A percentile compares a stretch with the other conserved stretches of the same genome.
phyloP scores from a whole-genome alignment of 495 filamentous ascomycete genomes.

The Halenospora varia region DNA sequence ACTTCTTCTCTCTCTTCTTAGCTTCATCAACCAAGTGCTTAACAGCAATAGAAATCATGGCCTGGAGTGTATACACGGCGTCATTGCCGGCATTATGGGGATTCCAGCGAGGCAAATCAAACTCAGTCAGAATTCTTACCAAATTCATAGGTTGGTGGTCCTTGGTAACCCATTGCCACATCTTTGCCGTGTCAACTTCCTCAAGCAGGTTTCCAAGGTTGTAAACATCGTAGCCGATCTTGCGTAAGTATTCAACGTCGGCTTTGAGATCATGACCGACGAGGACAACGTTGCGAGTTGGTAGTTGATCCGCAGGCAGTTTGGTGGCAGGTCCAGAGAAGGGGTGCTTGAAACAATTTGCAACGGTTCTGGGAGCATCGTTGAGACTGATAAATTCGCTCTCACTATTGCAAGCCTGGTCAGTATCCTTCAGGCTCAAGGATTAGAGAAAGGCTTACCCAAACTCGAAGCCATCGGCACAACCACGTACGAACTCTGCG shows the following conservation, averaged over 20 bases:
- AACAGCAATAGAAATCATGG: slow-evolving; percentile 65
- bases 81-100: slow-evolving; percentile 96
- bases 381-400: slow-evolving; percentile 35
- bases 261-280: slow-evolving; percentile 68
- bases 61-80: slow-evolving; percentile 76
- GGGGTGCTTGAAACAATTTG: slow-evolving; percentile 45
- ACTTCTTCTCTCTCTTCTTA: slow-evolving; percentile 18
- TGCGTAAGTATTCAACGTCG: slow-evolving; percentile 64
- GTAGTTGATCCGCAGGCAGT: slow-evolving; percentile 9
- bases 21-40: slow-evolving; percentile 26
- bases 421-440: slow-evolving; percentile 1
- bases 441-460: slow-evolving; percentile 39
- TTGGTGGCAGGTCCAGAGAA: slow-evolving; percentile 32
- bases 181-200: slow-evolving; percentile 61
- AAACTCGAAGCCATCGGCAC: slow-evolving; percentile 72
- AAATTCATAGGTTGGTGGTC: slow-evolving; percentile 51
- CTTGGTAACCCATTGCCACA: slow-evolving; percentile 56
- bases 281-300: slow-evolving; percentile 62
- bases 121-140: slow-evolving; percentile 51
- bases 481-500: slow-evolving; percentile 58
- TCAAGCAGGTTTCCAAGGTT: slow-evolving; percentile 53
- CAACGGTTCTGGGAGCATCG: slow-evolving; percentile 38
- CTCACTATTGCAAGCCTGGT: slow-evolving; percentile 19
- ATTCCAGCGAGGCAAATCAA: slow-evolving; percentile 58
- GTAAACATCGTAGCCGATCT: slow-evolving; percentile 54